Evolutionary conservation across 176 grass and related monocot species (phyloP), one percentile per base, ranked within the genome.

Genomic region (Saccharum spontaneum): DNA sequence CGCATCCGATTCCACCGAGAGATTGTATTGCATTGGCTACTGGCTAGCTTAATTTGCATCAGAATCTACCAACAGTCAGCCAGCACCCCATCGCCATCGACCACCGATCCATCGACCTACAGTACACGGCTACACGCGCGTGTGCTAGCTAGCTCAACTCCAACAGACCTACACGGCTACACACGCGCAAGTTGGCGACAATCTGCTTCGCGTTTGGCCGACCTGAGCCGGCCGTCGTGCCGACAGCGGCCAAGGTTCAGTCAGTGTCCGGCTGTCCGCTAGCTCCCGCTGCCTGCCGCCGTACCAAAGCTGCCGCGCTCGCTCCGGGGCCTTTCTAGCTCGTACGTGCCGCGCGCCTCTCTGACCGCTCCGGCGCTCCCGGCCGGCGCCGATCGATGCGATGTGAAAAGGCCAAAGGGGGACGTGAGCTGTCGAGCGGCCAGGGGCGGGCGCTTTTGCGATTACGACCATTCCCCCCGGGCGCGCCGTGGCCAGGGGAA

Each of bases 1-100:
- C 14, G 17, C 79, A 90, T 86, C 79, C 22, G 74, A 86, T 90
- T 83, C 79, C 67, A 67, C 57, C 84, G 34, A 67, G 63, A 23
- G 5, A 31, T 15, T 12, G 62, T 0, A 15, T 6, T 3, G 28
- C 26, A 78, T 52, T 17, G 49, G 72, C 45, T 45, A 26, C 4
- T 20, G n/a, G 67, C 67, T 65, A 43, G 38, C 83, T 41, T 36
- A 78, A 48, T 82, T 72, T 39, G 57, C 73, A 77, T 59, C 67
- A 48, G 88, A 79, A 86, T 86, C 78, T 39, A 43, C 3, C 30
- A 72, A 11, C 30, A 82, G 43, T 45, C 76, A n/a, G 20, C 63
- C 7, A 10, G 67, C 22, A 45, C 1, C 41, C 72, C 45, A 4
- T 30, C 69, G 24, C 69, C 68, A 30, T 82, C 50, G 46, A 26